A percentile compares a stretch with the other conserved stretches of the same genome.
phyloP scores from a whole-genome alignment of 192 early-diverging fungal genomes.

The Podila horticola region DNA sequence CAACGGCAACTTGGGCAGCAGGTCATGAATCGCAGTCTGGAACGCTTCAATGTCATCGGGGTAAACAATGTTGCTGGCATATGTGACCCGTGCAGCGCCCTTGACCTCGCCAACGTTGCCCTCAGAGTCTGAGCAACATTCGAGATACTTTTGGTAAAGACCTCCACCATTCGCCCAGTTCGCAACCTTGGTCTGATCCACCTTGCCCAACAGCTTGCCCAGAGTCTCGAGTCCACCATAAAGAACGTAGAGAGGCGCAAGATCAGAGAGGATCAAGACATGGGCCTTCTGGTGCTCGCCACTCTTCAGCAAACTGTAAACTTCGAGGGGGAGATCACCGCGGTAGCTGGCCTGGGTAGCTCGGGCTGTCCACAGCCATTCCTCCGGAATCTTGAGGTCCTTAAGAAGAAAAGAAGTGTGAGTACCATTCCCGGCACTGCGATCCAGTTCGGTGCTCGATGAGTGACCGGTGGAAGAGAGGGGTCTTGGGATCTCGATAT shows the following conservation, averaged over 20 bases:
- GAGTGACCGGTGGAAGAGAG: not conserved
- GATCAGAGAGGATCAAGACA: conserved; percentile 56
- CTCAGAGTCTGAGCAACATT: conserved; percentile 45
- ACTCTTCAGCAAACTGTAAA: conserved; percentile 56
- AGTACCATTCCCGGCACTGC: conserved; percentile 18
- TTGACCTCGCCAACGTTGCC: conserved; percentile 12
- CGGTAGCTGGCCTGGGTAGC: conserved; percentile 63
- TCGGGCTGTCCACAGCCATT: conserved; percentile 60
- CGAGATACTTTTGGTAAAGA: conserved; percentile 40
- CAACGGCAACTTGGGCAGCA: conserved; percentile 23
- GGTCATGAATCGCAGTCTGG: conserved; percentile 8
- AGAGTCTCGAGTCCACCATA: conserved; percentile 58
- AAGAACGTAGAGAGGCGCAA: conserved; percentile 67
- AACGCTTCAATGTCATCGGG: conserved; percentile 20
- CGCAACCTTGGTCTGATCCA: conserved; percentile 48
- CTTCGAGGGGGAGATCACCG: conserved; percentile 51
- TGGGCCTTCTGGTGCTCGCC: conserved; percentile 59
- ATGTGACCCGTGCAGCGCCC: conserved; percentile 19
- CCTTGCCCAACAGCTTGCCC: conserved; percentile 33
- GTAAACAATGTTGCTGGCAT: conserved; percentile 34
- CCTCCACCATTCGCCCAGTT: conserved; percentile 37
- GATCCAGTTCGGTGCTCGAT: conserved; percentile 5
- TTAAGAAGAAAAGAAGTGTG: conserved; percentile 66
- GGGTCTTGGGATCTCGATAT: conserved; percentile 13
- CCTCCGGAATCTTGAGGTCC: conserved; percentile 65